These are phyloP conservation scores for Curvularia lunata DNA, from an alignment of 2,329 filamentous ascomycete genomes.

Conservation along the genomic window DNA sequence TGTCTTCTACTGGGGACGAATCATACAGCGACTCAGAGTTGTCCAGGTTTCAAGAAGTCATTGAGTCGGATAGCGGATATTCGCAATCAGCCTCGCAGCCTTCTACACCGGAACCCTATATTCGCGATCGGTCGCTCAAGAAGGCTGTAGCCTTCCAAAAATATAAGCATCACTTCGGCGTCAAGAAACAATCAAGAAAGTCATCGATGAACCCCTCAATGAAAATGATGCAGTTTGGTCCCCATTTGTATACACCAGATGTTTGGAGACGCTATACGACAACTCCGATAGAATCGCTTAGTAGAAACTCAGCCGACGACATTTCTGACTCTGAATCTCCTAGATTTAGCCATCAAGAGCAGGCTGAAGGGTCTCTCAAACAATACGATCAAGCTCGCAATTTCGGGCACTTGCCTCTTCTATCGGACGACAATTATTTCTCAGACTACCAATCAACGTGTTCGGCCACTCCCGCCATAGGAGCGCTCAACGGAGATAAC, in stretches of 20 bases:
- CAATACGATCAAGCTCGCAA: slow-evolving; percentile 34
- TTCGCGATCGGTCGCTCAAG: slow-evolving; percentile 25
- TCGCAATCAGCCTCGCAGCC: slow-evolving; percentile 41
- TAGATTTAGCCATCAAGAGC: slow-evolving; percentile 36
- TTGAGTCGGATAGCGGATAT: slow-evolving; percentile 36
- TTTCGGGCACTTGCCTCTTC: slow-evolving; percentile 27
- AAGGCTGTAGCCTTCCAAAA: slow-evolving; percentile 37
- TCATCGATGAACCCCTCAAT: slow-evolving; percentile 40
- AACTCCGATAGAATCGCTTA: slow-evolving; percentile 54
- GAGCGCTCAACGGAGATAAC: slow-evolving; percentile 22
- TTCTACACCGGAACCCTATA: slow-evolving; percentile 39
- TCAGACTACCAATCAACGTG: slow-evolving; percentile 46
- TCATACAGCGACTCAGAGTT: slow-evolving; percentile 42
- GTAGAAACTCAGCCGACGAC: slow-evolving; percentile 51
- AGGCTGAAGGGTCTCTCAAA: slow-evolving; percentile 26
- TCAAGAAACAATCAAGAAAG: slow-evolving; percentile 34
- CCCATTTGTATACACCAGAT: slow-evolving; percentile 53
- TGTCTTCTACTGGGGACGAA: slow-evolving; percentile 40
- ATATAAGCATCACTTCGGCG: slow-evolving; percentile 27
- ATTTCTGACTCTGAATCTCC: slow-evolving; percentile 38
- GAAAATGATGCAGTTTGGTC: slow-evolving; percentile 62
- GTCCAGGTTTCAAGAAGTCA: slow-evolving; percentile 40
- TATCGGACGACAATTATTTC: slow-evolving; percentile 20
- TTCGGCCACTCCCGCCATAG: slow-evolving; percentile 41
- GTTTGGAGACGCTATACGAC: slow-evolving; percentile 62